phyloP scores from a whole-genome alignment of 2,329 filamentous ascomycete genomes.

The Sporothrix sp. region DNA sequence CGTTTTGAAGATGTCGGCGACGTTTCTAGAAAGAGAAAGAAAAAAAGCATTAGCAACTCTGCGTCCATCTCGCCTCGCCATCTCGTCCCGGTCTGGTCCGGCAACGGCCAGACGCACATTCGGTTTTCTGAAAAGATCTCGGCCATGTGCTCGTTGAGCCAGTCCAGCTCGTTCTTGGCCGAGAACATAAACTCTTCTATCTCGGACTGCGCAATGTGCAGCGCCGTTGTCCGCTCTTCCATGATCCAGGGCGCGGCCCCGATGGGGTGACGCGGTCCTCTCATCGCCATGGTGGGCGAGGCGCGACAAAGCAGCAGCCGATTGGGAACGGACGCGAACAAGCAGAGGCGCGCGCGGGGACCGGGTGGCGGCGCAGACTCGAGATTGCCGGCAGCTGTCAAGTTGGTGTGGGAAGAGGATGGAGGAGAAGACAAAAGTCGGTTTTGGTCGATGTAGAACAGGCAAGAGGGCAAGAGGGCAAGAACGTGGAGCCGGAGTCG shows the following conservation, averaged over 20 bases:
- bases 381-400: neutral
- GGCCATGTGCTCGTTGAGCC: slow-evolving; percentile 97
- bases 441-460: neutral
- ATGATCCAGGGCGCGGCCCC: slow-evolving; percentile 79
- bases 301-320: neutral
- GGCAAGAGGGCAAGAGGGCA: neutral
- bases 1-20: slow-evolving; percentile 93
- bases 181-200: slow-evolving; percentile 89
- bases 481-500: slow-evolving; percentile 1
- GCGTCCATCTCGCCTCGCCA: neutral
- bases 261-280: slow-evolving; percentile 54
- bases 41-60: neutral
- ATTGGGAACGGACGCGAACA: neutral
- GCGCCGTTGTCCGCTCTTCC: slow-evolving; percentile 70
- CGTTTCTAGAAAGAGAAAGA: slow-evolving; percentile 52
- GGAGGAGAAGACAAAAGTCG: neutral
- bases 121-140: slow-evolving; percentile 83
- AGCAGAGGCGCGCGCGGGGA: neutral
- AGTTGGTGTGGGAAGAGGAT: too few species aligned
- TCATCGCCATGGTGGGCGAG: slow-evolving; percentile 31
- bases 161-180: slow-evolving; percentile 88
- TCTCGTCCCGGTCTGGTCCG: neutral
- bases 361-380: neutral
- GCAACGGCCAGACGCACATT: slow-evolving; percentile 58
- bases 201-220: slow-evolving; percentile 68